Base-by-base conservation (phyloP, 164 flowering plant species). In the Piper longum region DNA sequence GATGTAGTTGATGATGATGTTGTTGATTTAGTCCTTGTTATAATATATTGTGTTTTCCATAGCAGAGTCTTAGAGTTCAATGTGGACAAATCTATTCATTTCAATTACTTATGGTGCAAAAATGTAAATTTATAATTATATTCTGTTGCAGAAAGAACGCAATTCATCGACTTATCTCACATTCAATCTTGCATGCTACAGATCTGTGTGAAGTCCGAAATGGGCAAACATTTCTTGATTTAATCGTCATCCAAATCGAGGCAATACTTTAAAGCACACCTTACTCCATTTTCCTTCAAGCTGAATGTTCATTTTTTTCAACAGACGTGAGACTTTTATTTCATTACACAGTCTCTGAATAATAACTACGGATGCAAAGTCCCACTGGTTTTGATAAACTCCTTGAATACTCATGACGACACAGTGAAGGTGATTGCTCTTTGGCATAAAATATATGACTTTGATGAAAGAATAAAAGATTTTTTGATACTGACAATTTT, bases 151-250 rank as follows among this genome's bases (percentile, higher is more conserved):
- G 36, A 26, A 0, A 26, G 36, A 26, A 26, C 1, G 36, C 36
- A 26, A 26, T 26, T 26, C 36, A 26, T 26, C 36, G 36, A 26
- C 2, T 26, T 26, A 26, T 26, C 36, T 26, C 36, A 26, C 36
- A 26, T 26, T 16, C 18, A 42, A 57, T 45, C 41, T 55, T 16
- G 40, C 43, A 17, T 59, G 42, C 40, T 78, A 66, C 83, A 95
- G 97, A 62, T 95, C 97, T 69, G 99, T 89, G 51, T 67, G 98
- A 95, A 85, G 99, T 95, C 72, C 86, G 97, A 3, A 78, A 89
- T 78, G 96, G 96, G 16, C 72, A 89, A 84, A 95, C 99, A 67
- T 91, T 91, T 76, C 87, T 95, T 39, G 98, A 95, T 73, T 76
- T 95, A 43, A 95, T 91, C 75, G 98, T 95, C 56, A 78, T 77